phyloP scores from a whole-genome alignment of 140 eudicot genomes.

The Anethum foeniculum region DNA sequence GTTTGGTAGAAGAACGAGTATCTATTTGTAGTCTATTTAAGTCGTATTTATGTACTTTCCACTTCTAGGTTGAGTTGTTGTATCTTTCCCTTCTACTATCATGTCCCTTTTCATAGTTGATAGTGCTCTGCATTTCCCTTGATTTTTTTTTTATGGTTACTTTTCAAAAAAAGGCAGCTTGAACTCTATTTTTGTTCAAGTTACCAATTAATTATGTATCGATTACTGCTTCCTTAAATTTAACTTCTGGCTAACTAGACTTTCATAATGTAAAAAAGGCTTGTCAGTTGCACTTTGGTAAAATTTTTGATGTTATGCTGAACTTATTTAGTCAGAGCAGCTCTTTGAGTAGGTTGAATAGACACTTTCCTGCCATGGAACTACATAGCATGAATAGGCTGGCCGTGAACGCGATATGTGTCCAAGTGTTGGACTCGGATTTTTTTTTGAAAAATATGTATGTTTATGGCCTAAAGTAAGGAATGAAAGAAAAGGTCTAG shows the following conservation, averaged over 20 bases:
- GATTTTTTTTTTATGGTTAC: background rate
- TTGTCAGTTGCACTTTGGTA: background rate
- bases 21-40: background rate
- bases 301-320: background rate
- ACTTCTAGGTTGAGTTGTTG: background rate
- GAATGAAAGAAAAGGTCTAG: slow-evolving; percentile 29
- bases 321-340: background rate
- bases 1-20: background rate
- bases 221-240: background rate
- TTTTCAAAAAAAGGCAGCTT: background rate
- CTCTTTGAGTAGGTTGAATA: background rate
- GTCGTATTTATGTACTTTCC: background rate
- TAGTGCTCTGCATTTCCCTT: background rate
- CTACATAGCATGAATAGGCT: background rate
- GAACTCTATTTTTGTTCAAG: background rate
- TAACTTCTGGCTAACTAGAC: background rate
- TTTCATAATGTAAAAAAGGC: background rate
- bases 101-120: background rate
- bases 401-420: background rate
- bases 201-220: background rate
- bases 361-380: background rate
- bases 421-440: background rate
- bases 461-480: background rate
- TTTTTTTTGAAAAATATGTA: background rate
- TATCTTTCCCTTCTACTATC: background rate